Base-by-base conservation (phyloP, 192 early-diverging fungal genomes). In the Podila epigama region DNA sequence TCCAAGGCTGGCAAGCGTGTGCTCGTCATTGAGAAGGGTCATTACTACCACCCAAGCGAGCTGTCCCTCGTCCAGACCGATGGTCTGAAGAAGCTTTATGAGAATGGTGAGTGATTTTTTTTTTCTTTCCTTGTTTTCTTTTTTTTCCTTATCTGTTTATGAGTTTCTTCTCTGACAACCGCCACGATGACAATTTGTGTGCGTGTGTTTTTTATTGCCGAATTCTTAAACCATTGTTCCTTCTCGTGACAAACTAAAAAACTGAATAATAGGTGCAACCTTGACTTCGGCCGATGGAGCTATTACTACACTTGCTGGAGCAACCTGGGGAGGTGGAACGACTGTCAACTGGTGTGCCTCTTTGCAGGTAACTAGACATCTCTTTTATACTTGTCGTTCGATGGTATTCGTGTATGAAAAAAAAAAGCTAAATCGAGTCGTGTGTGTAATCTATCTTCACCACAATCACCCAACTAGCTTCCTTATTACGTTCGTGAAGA, bases 271-370 rank as follows among this genome's bases (percentile, higher is more conserved):
- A 77, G 73, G 53, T 7, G 89, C 83, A 1, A 58, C 72, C 2
- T 66, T 90, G 33, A 36, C 81, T 12, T 78, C 79, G 27, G 70
- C 83, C 5, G 88, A 89, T 67, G 89, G 88, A 16, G 54, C 80
- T 18, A 58, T 93, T 7, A 77, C 68, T 13, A 63, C 91, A 18
- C 57, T 88, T 22, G 88, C 88, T 12, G 93, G 92, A 6, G 70
- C 68, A 34, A 86, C 89, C 16, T 92, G 88, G 81, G 93, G 93
- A 40, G 93, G 93, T 66, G 93, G 92, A 33, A 92, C 91, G 33
- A 82, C 82, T 11, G 70, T 93, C 52, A 92, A 92, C 70, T 92
- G 92, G 90, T 80, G 68, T 29, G 82, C 85, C 22, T 86, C 79
- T 12, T 53, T 88, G n/a, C 83, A 88, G 75, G 82, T 85, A 80